Evolutionary conservation across 2,329 filamentous ascomycete genomes (phyloP).

Genomic region (Phaeoacremonium minimum): DNA sequence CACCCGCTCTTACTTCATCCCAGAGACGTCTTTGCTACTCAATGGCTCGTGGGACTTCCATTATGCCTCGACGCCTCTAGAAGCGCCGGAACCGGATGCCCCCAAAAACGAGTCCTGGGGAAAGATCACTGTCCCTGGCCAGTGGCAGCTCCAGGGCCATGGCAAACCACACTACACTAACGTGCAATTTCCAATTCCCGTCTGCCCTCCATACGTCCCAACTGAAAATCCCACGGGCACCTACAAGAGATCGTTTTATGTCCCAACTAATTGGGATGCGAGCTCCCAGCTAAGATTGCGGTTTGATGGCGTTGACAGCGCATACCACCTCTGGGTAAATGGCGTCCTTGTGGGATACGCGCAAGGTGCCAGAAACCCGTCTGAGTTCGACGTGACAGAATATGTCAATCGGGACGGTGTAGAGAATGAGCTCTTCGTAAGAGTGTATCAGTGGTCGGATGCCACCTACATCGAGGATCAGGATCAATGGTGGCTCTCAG

Average conservation of each 20-base stretch:
- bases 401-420: conserved; percentile 30
- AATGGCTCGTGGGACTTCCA: conserved; percentile 57
- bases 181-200: conserved; percentile 60
- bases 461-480: conserved; percentile 68
- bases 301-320: conserved; percentile 69
- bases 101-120: conserved; percentile 31
- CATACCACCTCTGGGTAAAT: conserved; percentile 68
- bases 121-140: conserved; percentile 57
- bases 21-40: conserved; percentile 41
- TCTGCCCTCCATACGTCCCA: conserved; percentile 59
- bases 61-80: conserved; percentile 37
- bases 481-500: conserved; percentile 65
- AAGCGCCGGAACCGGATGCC: conserved; percentile 34
- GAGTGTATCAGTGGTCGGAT: conserved; percentile 69
- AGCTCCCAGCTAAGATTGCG: conserved; percentile 52
- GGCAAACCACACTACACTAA: conserved; percentile 68
- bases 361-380: conserved; percentile 63
- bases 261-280: conserved; percentile 42
- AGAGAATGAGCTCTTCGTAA: conserved; percentile 55
- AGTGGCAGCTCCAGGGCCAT: conserved; percentile 68
- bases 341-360: conserved; percentile 61
- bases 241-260: conserved; percentile 51
- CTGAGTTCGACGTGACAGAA: conserved; percentile 63
- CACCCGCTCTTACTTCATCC: conserved; percentile 47
- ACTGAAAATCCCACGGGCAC: conserved; percentile 61